These are phyloP conservation scores for Aphanomyces stellatus DNA, from an alignment of 352 stramenopile species.

Conservation along the genomic window DNA sequence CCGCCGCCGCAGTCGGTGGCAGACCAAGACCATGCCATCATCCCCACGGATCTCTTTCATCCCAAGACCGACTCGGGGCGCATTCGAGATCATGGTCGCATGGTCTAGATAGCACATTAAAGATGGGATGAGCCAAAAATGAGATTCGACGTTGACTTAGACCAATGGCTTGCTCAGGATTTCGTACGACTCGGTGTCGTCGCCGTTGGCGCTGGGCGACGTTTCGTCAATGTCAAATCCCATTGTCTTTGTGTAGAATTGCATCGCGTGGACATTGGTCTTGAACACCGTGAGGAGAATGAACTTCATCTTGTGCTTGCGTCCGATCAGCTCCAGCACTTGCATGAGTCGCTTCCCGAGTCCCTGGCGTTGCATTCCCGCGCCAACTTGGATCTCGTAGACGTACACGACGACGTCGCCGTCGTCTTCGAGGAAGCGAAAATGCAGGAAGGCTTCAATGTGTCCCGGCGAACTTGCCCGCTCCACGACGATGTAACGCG, in stretches of 20 bases:
- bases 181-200: slow-evolving; percentile 69
- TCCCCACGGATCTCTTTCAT: neutral
- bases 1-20: neutral
- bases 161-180: slow-evolving; percentile 61
- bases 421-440: slow-evolving; percentile 90
- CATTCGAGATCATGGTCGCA: neutral
- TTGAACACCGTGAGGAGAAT: slow-evolving; percentile 94
- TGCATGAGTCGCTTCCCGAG: slow-evolving; percentile 90
- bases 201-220: slow-evolving; percentile 74
- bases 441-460: slow-evolving; percentile 85
- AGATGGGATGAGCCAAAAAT: too few species aligned
- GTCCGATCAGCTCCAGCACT: slow-evolving; percentile 74
- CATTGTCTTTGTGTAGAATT: slow-evolving; percentile 85
- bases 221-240: slow-evolving; percentile 86
- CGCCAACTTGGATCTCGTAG: slow-evolving; percentile 89
- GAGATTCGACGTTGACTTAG: too few species aligned
- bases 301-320: slow-evolving; percentile 74
- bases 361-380: slow-evolving; percentile 49
- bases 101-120: too few species aligned
- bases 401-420: slow-evolving; percentile 87
- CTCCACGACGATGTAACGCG: slow-evolving; percentile 62
- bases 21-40: neutral
- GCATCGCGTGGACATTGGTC: slow-evolving; percentile 70
- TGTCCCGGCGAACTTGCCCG: neutral
- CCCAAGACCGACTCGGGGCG: neutral